phyloP scores from a whole-genome alignment of 345 rosid genomes.

The Ceriops decandra region DNA sequence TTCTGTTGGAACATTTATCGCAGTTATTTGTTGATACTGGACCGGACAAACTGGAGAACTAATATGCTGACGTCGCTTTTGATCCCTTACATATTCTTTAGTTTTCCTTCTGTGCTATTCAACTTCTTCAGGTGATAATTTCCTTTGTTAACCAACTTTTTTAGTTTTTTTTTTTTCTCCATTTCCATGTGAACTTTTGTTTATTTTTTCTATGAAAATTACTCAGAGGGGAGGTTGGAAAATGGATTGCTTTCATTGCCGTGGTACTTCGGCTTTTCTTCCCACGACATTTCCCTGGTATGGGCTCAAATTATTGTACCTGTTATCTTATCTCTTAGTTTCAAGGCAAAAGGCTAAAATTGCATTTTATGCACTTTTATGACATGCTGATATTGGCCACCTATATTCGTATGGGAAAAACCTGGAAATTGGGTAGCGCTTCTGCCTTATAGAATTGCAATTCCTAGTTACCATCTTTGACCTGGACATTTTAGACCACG shows the following conservation, averaged over 20 bases:
- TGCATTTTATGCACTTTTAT: neutral
- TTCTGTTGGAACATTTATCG: constrained; percentile 13
- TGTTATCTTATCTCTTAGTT: neutral
- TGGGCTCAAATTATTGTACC: constrained; percentile 2
- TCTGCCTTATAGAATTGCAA: no score
- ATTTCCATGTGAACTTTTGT: neutral
- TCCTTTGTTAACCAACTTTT: neutral
- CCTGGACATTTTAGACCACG: neutral
- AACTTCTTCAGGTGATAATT: constrained; percentile 61
- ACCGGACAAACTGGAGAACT: constrained; percentile 92
- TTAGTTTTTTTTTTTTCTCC: neutral
- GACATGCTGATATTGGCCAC: neutral
- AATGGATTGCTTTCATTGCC: constrained; percentile 78
- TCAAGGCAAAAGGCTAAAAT: neutral
- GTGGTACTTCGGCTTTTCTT: constrained; percentile 72
- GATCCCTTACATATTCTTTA: constrained; percentile 81
- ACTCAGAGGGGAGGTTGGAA: constrained; percentile 76
- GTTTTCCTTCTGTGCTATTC: constrained; percentile 69
- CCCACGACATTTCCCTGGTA: constrained; percentile 79
- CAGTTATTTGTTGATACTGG: constrained; percentile 82
- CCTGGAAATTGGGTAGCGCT: neutral
- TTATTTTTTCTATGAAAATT: constrained; percentile 5
- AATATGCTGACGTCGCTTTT: constrained; percentile 86
- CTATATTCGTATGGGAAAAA: neutral
- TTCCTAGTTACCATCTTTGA: no score